phyloP scores from a whole-genome alignment of 2,329 filamentous ascomycete genomes.

The Diaporthe vaccinii region DNA sequence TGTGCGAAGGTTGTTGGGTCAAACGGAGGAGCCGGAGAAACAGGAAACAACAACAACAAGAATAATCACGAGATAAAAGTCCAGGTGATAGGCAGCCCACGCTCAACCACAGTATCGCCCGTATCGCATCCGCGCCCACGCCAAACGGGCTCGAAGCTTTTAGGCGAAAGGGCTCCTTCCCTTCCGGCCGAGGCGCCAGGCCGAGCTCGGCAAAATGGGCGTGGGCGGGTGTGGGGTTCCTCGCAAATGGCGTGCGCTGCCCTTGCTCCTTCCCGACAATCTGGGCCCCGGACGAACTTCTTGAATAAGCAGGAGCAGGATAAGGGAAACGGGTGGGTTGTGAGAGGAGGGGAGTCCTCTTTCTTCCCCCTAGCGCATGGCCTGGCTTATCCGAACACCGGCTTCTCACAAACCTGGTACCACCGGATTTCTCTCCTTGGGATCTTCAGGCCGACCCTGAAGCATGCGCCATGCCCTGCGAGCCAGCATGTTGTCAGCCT shows the following conservation, averaged over 20 bases:
- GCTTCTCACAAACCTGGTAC: neutral
- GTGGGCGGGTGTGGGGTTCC: conserved; percentile 2
- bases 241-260: conserved; percentile 16
- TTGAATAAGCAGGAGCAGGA: conserved; percentile 25
- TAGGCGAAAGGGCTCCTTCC: conserved; percentile 23
- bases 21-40: neutral
- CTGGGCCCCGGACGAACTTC: conserved; percentile 32
- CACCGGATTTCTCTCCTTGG: neutral
- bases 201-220: conserved; percentile 27
- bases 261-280: conserved; percentile 15
- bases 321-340: neutral
- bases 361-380: too few relatives aligned
- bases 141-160: conserved; percentile 11
- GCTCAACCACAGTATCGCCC: neutral
- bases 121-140: neutral
- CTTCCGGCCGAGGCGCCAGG: conserved; percentile 21
- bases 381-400: conserved; percentile 13
- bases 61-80: neutral
- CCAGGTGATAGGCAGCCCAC: neutral
- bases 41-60: too few relatives aligned
- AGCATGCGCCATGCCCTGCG: neutral
- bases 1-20: neutral
- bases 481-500: neutral
- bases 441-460: neutral
- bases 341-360: neutral